Evolutionary conservation across 768 basidiomycete genomes (phyloP).

Genomic region (Mycena kentingensis): DNA sequence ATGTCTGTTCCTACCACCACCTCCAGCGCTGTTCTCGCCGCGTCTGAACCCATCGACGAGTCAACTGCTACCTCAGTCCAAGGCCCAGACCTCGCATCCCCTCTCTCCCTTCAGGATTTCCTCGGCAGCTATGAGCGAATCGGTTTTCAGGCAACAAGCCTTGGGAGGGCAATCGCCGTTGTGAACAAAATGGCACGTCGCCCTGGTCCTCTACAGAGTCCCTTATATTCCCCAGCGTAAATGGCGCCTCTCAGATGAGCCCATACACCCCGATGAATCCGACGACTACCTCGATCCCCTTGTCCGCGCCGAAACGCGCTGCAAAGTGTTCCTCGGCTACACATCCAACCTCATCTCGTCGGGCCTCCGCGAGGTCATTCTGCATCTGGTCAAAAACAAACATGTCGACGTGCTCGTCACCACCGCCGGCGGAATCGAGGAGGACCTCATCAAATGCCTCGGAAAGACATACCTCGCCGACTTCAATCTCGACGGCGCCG

Average conservation of each 20-base stretch:
- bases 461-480: constrained; percentile 95
- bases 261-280: constrained; percentile 66
- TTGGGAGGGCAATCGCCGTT: constrained; percentile 85
- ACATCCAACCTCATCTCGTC: constrained; percentile 99
- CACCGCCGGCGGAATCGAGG: constrained; percentile 97
- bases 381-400: constrained; percentile 90
- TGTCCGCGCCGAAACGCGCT: constrained; percentile 71
- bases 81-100: constrained; percentile 86
- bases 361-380: constrained; percentile 89
- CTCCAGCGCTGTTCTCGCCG: constrained; percentile 76
- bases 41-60: constrained; percentile 67
- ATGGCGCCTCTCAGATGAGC: constrained; percentile 90
- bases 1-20: constrained; percentile 53
- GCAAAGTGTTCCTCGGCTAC: constrained; percentile 93
- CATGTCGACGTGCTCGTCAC: constrained; percentile 91
- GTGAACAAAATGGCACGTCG: constrained; percentile 86
- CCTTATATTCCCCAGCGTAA: constrained; percentile 54
- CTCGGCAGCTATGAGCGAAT: constrained; percentile 83
- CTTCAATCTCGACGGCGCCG: constrained; percentile 89
- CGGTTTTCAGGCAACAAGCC: constrained; percentile 95
- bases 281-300: constrained; percentile 62
- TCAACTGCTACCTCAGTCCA: constrained; percentile 67
- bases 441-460: constrained; percentile 98
- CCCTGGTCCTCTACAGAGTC: neutral
- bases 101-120: constrained; percentile 65